These are phyloP conservation scores for Botrytis aclada DNA, from an alignment of 2,329 filamentous ascomycete species.

Conservation along the genomic window DNA sequence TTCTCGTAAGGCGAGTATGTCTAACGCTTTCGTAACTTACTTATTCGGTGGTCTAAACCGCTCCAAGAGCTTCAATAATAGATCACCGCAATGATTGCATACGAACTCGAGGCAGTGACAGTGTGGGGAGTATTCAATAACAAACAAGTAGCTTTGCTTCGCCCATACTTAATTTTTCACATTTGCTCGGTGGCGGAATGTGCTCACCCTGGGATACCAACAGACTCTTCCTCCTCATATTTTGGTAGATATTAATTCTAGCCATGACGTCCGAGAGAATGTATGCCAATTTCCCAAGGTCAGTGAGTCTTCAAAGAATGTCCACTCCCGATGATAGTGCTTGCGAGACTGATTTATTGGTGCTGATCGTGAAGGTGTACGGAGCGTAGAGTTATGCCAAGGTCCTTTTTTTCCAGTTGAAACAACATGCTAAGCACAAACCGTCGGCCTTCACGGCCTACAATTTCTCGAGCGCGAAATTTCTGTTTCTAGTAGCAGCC, in stretches of 20 bases:
- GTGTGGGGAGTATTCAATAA: not conserved
- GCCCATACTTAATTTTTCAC: not conserved
- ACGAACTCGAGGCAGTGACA: not conserved
- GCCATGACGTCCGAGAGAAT: not conserved
- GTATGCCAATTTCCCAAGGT: not conserved
- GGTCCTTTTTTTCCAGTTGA: not conserved
- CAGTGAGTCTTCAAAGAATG: not conserved
- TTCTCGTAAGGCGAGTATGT: not conserved
- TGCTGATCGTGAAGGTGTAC: not conserved
- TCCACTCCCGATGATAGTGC: not conserved
- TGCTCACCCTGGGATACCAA: not conserved
- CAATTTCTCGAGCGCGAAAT: not conserved
- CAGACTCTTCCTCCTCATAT: not conserved
- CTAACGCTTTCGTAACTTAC: not conserved
- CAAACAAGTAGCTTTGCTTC: not conserved
- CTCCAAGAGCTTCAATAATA: not conserved
- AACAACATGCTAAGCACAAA: constrained; percentile 5
- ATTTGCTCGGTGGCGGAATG: not conserved
- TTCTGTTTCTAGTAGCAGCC: not conserved
- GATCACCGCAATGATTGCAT: not conserved
- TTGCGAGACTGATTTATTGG: not conserved
- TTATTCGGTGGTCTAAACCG: not conserved
- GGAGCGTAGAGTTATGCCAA: not conserved
- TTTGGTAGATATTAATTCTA: not conserved
- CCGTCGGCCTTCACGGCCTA: not conserved